Evolutionary conservation across 495 filamentous ascomycete genomes (phyloP).

Genomic region (Penicillium diatomitis): DNA sequence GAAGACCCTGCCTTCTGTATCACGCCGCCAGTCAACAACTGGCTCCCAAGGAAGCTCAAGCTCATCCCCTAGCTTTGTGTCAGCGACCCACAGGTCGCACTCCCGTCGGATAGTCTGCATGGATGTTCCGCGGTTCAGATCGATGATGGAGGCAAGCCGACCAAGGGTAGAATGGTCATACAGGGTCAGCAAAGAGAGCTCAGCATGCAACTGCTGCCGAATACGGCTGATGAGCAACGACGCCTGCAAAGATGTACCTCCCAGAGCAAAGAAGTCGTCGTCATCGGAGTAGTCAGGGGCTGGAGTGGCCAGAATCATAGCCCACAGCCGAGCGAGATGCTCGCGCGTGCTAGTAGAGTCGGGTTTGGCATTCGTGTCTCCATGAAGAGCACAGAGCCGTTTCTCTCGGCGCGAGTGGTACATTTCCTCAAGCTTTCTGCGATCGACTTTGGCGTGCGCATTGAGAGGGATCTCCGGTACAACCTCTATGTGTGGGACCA

Average conservation of each 20-base stretch:
- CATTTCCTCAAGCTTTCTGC: conserved; percentile 1
- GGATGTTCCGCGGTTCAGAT: neutral
- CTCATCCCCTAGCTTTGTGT: conserved; percentile 4
- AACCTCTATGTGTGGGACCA: conserved; percentile 9
- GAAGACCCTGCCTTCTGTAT: conserved; percentile 40
- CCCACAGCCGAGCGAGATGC: conserved; percentile 1
- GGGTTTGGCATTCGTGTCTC: too few relatives aligned
- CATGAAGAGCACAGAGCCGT: too few relatives aligned
- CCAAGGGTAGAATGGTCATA: conserved; percentile 2
- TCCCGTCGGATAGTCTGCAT: conserved; percentile 2
- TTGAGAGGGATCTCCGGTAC: conserved; percentile 10
- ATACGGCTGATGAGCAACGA: conserved; percentile 4
- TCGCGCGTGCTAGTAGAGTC: neutral
- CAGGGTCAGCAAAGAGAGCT: conserved; percentile 1
- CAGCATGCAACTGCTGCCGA: neutral
- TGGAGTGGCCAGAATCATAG: neutral
- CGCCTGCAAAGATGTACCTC: conserved; percentile 7
- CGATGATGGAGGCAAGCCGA: neutral
- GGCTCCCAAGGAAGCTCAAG: neutral
- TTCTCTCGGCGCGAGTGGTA: too few relatives aligned
- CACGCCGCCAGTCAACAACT: conserved; percentile 5
- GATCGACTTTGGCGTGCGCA: conserved; percentile 10
- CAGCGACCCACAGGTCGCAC: neutral
- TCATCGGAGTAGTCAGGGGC: neutral
- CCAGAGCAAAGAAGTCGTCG: conserved; percentile 8